phyloP scores from a whole-genome alignment of 1,284 basidiomycete genomes.

The Marasmius tenuissimus region DNA sequence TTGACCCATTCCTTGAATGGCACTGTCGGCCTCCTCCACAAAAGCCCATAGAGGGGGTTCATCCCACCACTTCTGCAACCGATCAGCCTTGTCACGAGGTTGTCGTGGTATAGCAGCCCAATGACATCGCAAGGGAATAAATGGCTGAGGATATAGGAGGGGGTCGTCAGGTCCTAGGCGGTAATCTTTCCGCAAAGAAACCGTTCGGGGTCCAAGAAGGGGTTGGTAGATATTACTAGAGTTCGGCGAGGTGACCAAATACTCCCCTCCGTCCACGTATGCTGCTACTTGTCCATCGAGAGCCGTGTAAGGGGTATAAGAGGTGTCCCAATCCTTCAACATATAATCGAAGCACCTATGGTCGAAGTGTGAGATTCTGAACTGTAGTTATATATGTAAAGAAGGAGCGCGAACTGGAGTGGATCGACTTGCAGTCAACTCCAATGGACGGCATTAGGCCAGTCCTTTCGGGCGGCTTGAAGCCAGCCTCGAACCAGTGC shows the following conservation, averaged over 20 bases:
- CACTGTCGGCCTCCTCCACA: background rate
- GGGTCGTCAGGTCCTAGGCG: background rate
- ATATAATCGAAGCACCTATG: background rate
- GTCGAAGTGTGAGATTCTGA: background rate
- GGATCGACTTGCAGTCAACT: background rate
- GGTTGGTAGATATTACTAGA: background rate
- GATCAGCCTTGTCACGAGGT: background rate
- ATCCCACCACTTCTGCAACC: background rate
- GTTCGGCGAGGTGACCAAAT: background rate
- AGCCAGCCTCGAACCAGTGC: background rate
- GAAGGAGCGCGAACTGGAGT: background rate
- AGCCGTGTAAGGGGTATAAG: background rate
- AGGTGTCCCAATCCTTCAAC: background rate
- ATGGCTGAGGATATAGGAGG: background rate
- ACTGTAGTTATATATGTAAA: background rate
- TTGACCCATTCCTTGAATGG: background rate
- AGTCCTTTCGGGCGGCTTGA: background rate
- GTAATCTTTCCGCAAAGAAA: background rate
- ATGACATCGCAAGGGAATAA: background rate
- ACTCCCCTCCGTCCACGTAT: background rate
- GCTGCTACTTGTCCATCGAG: background rate
- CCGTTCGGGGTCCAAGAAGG: background rate
- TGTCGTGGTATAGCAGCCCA: background rate
- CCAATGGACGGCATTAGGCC: background rate
- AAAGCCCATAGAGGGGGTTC: background rate